Evolutionary conservation across 345 rosid genomes (phyloP), one percentile per base, ranked within the genome.

Genomic region (Theobroma cacao): DNA sequence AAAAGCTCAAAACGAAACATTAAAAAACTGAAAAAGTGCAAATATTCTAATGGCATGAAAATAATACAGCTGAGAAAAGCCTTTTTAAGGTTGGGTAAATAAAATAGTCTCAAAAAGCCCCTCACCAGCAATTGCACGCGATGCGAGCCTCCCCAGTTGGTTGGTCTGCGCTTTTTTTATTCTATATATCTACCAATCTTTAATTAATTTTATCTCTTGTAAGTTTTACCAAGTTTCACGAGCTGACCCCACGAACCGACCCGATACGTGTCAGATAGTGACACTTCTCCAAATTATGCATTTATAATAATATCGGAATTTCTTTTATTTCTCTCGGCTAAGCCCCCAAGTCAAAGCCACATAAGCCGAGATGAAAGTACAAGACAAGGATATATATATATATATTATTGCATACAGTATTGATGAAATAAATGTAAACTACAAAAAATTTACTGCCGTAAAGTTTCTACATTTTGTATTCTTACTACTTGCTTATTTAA

Each of bases 101-200:
- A 43, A 70, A 72, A 83, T 81, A 82, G 13, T 79, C 38, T 80
- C 36, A 36, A 40, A 65, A 50, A 74, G 50, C 65, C 33, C 79
- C 62, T 66, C 81, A 74, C 78, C 87, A 73, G 86, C 87, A 79
- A 79, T 9, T 13, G 84, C 92, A 86, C 87, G 87, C 90, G 88
- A 72, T 86, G 85, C 86, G 87, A 72, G 72, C 77, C 78, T 76
- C 82, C 82, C 88, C 83, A 82, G 87, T 88, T 91, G 91, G 91
- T 84, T 80, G 88, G 88, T 77, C 88, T 64, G 79, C 81, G 70
- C 28, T 77, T 69, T 77, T 48, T 22, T 64, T 59, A 18, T 50
- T 33, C 13, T 31, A n/a, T n/a, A n/a, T n/a, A n/a, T n/a, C n/a
- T n/a, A n/a, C n/a, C n/a, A n/a, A n/a, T n/a, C n/a, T n/a, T n/a